A percentile compares a stretch with the other conserved stretches of the same genome.
These are phyloP conservation scores for Brasilioporus rufonigricans DNA, from an alignment of 768 basidiomycete species.

Conservation along the genomic window DNA sequence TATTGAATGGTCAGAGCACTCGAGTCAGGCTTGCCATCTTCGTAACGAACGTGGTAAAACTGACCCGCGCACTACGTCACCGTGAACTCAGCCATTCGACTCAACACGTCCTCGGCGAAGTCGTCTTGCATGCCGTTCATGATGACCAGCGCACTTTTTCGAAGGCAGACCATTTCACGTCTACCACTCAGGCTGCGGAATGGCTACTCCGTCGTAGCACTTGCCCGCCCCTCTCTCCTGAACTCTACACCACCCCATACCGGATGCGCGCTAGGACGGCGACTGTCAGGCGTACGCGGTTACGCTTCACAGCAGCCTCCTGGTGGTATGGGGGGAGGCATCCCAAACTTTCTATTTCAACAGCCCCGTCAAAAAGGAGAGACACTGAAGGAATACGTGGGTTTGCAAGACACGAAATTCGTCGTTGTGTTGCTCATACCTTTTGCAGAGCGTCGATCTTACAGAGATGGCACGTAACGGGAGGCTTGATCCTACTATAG, in stretches of 20 bases:
- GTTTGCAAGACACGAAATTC: slow-evolving; percentile 24
- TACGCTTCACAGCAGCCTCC: slow-evolving; percentile 52
- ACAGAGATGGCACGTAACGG: slow-evolving; percentile 82
- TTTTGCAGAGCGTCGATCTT: slow-evolving; percentile 68
- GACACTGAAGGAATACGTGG: slow-evolving; percentile 76
- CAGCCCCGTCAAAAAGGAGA: slow-evolving; percentile 77
- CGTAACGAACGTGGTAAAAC: too few species aligned
- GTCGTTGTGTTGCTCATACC: neutral
- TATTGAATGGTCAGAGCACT: too few species aligned
- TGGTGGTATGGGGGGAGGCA: slow-evolving; percentile 35
- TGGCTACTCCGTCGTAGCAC: slow-evolving; percentile 17
- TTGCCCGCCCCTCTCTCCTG: neutral
- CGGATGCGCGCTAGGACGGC: neutral
- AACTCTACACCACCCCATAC: neutral
- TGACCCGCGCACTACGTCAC: too few species aligned
- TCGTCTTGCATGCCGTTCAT: slow-evolving; percentile 10
- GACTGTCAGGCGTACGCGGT: slow-evolving; percentile 22
- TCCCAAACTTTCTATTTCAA: slow-evolving; percentile 57
- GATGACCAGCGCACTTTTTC: neutral
- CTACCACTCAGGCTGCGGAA: slow-evolving; percentile 18
- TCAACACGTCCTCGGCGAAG: too few species aligned
- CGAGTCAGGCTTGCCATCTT: too few species aligned
- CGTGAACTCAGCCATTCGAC: too few species aligned
- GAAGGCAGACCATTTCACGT: slow-evolving; percentile 10
- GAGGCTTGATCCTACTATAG: slow-evolving; percentile 89